A percentile compares a stretch with the other conserved stretches of the same genome.
Conservation (phyloP, 176 grass and related monocot genomes). For the Pharus latifolius region DNA sequence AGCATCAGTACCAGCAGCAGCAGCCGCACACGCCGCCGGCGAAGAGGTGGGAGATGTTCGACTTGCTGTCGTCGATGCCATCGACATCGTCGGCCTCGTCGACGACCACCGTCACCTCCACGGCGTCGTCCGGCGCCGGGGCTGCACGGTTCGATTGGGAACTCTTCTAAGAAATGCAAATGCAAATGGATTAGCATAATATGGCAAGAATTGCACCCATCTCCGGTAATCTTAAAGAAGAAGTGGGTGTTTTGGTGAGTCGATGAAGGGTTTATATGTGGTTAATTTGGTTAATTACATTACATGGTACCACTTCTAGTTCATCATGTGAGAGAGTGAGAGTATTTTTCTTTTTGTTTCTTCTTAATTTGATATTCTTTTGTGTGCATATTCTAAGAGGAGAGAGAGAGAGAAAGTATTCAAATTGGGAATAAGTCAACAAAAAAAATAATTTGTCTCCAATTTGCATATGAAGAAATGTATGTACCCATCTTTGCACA, state of each 20-base stretch:
- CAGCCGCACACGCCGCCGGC: slow-evolving; percentile 2
- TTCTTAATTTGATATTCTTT: slow-evolving; percentile 59
- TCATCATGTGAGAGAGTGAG: slow-evolving; percentile 34
- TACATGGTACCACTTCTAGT: slow-evolving; percentile 6
- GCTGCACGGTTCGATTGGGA: slow-evolving; percentile 65
- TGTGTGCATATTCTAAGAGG: slow-evolving; percentile 64
- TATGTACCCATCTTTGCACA: not conserved
- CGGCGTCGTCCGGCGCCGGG: slow-evolving; percentile 32
- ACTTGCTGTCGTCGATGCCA: slow-evolving; percentile 66
- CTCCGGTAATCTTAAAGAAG: slow-evolving; percentile 1
- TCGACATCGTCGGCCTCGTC: slow-evolving; percentile 58
- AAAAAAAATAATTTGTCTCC: slow-evolving; percentile 16
- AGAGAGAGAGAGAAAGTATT: slow-evolving; percentile 23
- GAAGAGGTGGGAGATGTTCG: slow-evolving; percentile 68
- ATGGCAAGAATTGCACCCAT: slow-evolving; percentile 44
- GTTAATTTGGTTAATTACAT: slow-evolving; percentile 7
- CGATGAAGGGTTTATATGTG: slow-evolving; percentile 19
- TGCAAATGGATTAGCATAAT: not conserved
- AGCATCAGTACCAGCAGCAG: slow-evolving; percentile 7
- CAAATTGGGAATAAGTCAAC: slow-evolving; percentile 43
- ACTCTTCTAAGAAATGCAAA: slow-evolving; percentile 31
- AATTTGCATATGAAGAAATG: not conserved
- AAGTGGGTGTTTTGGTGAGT: not conserved
- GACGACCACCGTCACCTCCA: slow-evolving; percentile 50
- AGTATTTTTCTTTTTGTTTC: not conserved